Percentiles rank a stretch among this genome's conserved stretches.
phyloP scores from a whole-genome alignment of 257 asterid genomes.

The Solanum etuberosum region DNA sequence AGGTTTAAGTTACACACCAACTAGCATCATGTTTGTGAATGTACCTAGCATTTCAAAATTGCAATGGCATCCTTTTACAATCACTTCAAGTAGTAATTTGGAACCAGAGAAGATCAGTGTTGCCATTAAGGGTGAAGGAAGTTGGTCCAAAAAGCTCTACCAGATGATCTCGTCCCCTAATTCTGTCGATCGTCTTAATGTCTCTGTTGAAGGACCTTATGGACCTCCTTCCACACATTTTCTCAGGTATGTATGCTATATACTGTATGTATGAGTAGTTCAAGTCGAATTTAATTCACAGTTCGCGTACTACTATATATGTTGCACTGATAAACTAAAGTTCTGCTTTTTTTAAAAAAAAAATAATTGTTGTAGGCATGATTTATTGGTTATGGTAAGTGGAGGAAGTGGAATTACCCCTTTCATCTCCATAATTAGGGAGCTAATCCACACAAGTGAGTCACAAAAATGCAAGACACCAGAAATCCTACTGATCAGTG shows the following conservation, averaged over 20 bases:
- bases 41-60: constrained; percentile 64
- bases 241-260: constrained; percentile 27
- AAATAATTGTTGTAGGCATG: constrained; percentile 35
- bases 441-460: constrained; percentile 34
- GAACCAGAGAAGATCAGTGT: constrained; percentile 66
- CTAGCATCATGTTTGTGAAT: constrained; percentile 68
- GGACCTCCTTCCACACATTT: constrained; percentile 70
- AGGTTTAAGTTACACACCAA: constrained; percentile 58
- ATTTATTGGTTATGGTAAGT: constrained; percentile 61
- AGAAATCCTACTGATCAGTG: constrained; percentile 39
- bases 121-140: constrained; percentile 61
- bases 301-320: neutral
- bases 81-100: constrained; percentile 55
- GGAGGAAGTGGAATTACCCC: constrained; percentile 98
- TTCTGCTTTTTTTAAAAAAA: neutral
- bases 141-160: constrained; percentile 63
- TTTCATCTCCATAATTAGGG: constrained; percentile 71
- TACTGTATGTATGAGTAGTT: neutral
- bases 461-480: constrained; percentile 38
- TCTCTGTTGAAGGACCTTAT: constrained; percentile 78
- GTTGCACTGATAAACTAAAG: neutral
- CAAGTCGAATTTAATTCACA: neutral
- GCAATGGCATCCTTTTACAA: constrained; percentile 94
- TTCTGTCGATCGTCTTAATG: constrained; percentile 39
- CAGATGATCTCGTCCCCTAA: constrained; percentile 52